Percentiles rank a stretch among this genome's conserved stretches.
Evolutionary conservation across 2,329 filamentous ascomycete genomes (phyloP).

Genomic region (Fulvia fulva): DNA sequence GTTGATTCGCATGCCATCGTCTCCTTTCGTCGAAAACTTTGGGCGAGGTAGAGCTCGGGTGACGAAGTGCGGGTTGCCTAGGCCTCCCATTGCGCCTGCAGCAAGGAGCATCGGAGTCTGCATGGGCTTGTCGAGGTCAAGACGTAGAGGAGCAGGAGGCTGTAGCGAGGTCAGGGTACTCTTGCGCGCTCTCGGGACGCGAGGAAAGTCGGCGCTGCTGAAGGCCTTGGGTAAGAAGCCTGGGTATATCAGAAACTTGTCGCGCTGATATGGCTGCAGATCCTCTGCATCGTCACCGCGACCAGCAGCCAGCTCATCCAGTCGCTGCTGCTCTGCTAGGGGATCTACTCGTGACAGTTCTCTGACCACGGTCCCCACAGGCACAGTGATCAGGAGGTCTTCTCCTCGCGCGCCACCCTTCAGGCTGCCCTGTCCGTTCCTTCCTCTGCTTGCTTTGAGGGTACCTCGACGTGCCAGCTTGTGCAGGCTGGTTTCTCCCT

Average conservation of each 20-base stretch:
- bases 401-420: conserved; percentile 75
- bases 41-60: conserved; percentile 71
- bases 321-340: conserved; percentile 60
- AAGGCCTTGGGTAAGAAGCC: conserved; percentile 71
- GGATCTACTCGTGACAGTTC: conserved; percentile 79
- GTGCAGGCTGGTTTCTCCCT: conserved; percentile 87
- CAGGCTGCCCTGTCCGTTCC: conserved; percentile 70
- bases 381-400: conserved; percentile 83
- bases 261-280: conserved; percentile 46
- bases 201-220: conserved; percentile 55
- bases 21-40: conserved; percentile 83
- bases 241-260: conserved; percentile 85
- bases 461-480: conserved; percentile 78
- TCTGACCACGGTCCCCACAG: conserved; percentile 83
- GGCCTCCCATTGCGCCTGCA: conserved; percentile 79
- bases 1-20: conserved; percentile 70
- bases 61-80: conserved; percentile 92
- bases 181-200: conserved; percentile 52
- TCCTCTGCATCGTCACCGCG: conserved; percentile 29
- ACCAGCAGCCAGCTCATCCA: conserved; percentile 34
- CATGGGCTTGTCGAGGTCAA: conserved; percentile 64
- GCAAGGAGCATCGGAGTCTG: conserved; percentile 79
- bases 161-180: conserved; percentile 62
- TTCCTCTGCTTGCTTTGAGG: conserved; percentile 70
- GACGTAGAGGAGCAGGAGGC: conserved; percentile 64